phyloP scores from a whole-genome alignment of 2,329 filamentous ascomycete species.

The Gaeumannomyces tritici region DNA sequence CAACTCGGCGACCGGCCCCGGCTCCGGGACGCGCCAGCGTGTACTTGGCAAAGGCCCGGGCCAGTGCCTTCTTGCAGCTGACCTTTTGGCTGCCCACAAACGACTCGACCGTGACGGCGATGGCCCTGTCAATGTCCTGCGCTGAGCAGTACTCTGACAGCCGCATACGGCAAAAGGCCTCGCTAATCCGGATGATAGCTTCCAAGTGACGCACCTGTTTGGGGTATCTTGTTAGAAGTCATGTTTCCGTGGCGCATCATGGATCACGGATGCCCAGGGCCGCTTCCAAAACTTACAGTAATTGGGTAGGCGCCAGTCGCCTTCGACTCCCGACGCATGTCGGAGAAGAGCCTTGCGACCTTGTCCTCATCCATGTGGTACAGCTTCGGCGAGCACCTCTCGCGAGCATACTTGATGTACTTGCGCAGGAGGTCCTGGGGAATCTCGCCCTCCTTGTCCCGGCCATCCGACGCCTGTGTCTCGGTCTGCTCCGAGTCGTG shows the following conservation, averaged over 20 bases:
- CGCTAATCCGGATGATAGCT: constrained; percentile 91
- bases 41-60: constrained; percentile 94
- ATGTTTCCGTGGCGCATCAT: background rate
- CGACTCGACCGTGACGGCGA: constrained; percentile 90
- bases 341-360: constrained; percentile 83
- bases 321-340: constrained; percentile 88
- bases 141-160: constrained; percentile 90
- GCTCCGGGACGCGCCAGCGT: constrained; percentile 45
- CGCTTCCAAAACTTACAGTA: constrained; percentile 57
- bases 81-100: constrained; percentile 96
- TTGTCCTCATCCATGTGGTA: constrained; percentile 99
- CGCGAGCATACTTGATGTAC: constrained; percentile 91
- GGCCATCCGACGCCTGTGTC: constrained; percentile 17
- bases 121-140: constrained; percentile 90
- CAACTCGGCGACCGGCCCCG: constrained; percentile 14
- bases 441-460: constrained; percentile 57
- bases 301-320: constrained; percentile 97
- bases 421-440: constrained; percentile 86
- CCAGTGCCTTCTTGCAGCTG: constrained; percentile 92
- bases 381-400: constrained; percentile 81
- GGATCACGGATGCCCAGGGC: background rate
- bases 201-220: constrained; percentile 86
- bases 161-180: constrained; percentile 95
- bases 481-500: constrained; percentile 35
- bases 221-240: background rate